phyloP scores from a whole-genome alignment of 1,139 yeast species.

The Geotrichum reessii region DNA sequence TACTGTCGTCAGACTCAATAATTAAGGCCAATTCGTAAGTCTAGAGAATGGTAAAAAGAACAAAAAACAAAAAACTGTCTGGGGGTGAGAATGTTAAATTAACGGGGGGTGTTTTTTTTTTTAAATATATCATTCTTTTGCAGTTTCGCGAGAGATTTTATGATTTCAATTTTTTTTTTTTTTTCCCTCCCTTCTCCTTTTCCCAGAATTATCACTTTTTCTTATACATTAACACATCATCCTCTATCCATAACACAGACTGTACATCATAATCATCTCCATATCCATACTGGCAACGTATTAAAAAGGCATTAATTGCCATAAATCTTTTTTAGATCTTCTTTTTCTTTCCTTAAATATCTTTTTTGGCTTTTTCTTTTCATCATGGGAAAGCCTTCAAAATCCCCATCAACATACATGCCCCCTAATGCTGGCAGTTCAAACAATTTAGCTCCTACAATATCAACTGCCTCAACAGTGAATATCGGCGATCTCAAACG shows the following conservation, averaged over 20 bases:
- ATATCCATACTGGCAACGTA: not conserved
- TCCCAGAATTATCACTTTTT: not conserved
- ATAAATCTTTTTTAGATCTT: not conserved
- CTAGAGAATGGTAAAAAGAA: too few species aligned
- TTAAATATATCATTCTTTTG: too few species aligned
- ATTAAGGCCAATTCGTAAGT: not conserved
- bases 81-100: not conserved
- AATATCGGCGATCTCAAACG: slow-evolving; percentile 9
- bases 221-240: not conserved
- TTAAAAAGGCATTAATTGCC: not conserved
- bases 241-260: not conserved
- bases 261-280: not conserved
- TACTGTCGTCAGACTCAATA: not conserved
- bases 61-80: not conserved
- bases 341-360: not conserved
- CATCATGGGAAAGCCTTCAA: slow-evolving; percentile 4
- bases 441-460: slow-evolving; percentile 4
- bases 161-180: not conserved
- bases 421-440: not conserved
- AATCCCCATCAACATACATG: not conserved
- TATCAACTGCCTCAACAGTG: slow-evolving; percentile 1
- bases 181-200: not conserved
- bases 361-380: not conserved
- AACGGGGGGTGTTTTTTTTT: not conserved
- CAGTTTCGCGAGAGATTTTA: not conserved